These are phyloP conservation scores for Wakefieldia striispora DNA, from an alignment of 768 basidiomycete species.

Conservation along the genomic window DNA sequence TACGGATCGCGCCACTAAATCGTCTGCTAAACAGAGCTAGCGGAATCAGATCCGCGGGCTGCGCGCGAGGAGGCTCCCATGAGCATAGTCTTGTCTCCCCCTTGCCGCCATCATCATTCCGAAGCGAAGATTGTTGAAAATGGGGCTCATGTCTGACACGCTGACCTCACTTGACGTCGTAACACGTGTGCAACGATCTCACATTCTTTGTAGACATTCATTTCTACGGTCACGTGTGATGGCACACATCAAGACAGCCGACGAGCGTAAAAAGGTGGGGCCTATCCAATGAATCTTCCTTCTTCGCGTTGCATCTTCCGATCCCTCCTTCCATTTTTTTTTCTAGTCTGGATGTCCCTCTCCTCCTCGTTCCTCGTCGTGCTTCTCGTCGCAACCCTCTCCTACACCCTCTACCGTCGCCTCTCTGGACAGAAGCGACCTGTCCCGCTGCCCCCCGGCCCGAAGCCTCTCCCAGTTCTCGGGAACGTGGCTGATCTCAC, in stretches of 20 bases:
- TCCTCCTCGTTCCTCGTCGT: slow-evolving; percentile 13
- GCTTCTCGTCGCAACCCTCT: slow-evolving; percentile 18
- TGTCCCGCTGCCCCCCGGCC: slow-evolving; percentile 61
- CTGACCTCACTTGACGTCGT: too few relatives aligned
- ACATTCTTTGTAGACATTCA: too few relatives aligned
- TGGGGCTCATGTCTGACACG: too few relatives aligned
- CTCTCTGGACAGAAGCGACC: slow-evolving; percentile 18
- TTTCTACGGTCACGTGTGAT: slow-evolving; percentile 11
- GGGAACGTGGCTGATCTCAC: slow-evolving; percentile 65
- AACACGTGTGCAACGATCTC: not conserved
- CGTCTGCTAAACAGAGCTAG: too few relatives aligned
- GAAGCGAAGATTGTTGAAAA: too few relatives aligned
- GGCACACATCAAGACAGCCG: not conserved
- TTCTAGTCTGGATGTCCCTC: slow-evolving; percentile 11
- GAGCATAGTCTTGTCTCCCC: too few relatives aligned
- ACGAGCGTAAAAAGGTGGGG: slow-evolving; percentile 9
- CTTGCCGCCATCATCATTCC: too few relatives aligned
- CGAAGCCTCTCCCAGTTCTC: slow-evolving; percentile 59
- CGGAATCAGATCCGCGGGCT: too few relatives aligned
- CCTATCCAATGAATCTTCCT: slow-evolving; percentile 10
- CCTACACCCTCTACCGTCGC: slow-evolving; percentile 17
- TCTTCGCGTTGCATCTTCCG: slow-evolving; percentile 22
- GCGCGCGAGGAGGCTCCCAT: too few relatives aligned
- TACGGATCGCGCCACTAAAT: not conserved
- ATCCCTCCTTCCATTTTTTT: slow-evolving; percentile 1